Evolutionary conservation across 495 filamentous ascomycete genomes (phyloP).

Genomic region (Daldinia vernicosa): DNA sequence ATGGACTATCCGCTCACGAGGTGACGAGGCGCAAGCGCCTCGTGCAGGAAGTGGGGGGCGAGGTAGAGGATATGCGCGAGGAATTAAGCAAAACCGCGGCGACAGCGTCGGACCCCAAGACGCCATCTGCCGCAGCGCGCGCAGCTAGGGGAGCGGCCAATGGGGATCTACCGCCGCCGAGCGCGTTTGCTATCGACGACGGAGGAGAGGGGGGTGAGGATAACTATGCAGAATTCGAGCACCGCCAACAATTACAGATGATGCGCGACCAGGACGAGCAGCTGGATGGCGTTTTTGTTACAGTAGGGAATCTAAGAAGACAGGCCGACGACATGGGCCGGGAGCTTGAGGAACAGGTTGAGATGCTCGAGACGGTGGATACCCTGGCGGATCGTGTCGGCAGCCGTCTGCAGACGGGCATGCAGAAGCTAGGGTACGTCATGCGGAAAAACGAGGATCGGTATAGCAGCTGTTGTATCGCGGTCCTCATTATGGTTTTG

Average conservation of each 20-base stretch:
- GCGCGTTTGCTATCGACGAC: conserved; percentile 66
- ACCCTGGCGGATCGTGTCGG: conserved; percentile 84
- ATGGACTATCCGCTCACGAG: conserved; percentile 85
- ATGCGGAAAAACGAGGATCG: conserved; percentile 92
- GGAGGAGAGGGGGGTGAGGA: conserved; percentile 59
- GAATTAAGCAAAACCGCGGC: conserved; percentile 63
- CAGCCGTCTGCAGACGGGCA: conserved; percentile 81
- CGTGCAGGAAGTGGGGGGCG: conserved; percentile 86
- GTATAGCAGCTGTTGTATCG: conserved; percentile 92
- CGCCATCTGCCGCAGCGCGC: conserved; percentile 33
- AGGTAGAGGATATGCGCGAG: conserved; percentile 87
- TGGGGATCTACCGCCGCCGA: conserved; percentile 71
- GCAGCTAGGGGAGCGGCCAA: conserved; percentile 45
- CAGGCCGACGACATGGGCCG: conserved; percentile 96
- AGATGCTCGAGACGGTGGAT: conserved; percentile 83
- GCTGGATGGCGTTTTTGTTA: conserved; percentile 89
- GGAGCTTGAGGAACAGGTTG: conserved; percentile 91
- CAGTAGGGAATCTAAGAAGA: conserved; percentile 85
- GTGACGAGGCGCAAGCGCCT: conserved; percentile 81
- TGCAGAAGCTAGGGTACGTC: conserved; percentile 84
- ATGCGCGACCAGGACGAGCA: conserved; percentile 96
- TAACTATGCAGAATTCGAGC: conserved; percentile 87
- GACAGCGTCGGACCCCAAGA: not conserved
- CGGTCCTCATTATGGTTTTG: conserved; percentile 81
- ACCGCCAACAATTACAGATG: conserved; percentile 87